These are phyloP conservation scores for Trichoderma parareesei DNA, from an alignment of 495 filamentous ascomycete species.

Conservation along the genomic window DNA sequence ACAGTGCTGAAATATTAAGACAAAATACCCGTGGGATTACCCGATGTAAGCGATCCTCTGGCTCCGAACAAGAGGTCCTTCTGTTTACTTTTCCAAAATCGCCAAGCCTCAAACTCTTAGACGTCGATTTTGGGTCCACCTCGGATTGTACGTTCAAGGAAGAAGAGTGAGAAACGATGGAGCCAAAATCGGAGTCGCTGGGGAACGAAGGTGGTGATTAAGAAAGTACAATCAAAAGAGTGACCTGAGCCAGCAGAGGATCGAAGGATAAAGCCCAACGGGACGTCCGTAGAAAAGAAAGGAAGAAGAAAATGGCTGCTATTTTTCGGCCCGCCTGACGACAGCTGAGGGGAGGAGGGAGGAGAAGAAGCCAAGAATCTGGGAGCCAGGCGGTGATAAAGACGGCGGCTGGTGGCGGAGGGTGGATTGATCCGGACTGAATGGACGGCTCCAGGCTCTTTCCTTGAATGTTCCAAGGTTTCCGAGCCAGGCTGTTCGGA, in stretches of 20 bases:
- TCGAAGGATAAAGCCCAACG: slow-evolving; percentile 23
- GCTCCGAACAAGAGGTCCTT: slow-evolving; percentile 5
- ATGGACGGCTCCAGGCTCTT: neutral
- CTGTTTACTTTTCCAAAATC: slow-evolving; percentile 18
- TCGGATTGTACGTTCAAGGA: slow-evolving; percentile 10
- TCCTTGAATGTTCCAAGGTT: neutral
- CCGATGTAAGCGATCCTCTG: neutral
- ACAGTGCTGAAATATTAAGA: slow-evolving; percentile 25
- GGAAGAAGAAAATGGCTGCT: slow-evolving; percentile 3
- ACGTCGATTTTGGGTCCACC: slow-evolving; percentile 6
- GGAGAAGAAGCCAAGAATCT: neutral
- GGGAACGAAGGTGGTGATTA: slow-evolving; percentile 21
- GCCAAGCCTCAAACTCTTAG: slow-evolving; percentile 11
- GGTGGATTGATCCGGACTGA: neutral
- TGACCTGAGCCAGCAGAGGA: slow-evolving; percentile 53
- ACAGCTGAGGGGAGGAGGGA: neutral
- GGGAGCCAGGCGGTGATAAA: neutral
- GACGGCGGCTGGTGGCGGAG: neutral
- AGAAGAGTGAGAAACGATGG: too few relatives aligned
- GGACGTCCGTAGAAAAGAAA: slow-evolving; percentile 34
- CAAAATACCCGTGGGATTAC: neutral
- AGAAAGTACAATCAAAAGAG: slow-evolving; percentile 32
- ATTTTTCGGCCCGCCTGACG: slow-evolving; percentile 2
- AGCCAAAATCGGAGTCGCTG: slow-evolving; percentile 7
- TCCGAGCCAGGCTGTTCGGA: neutral